These are phyloP conservation scores for Phaeosphaeriaceae sp. DNA, from an alignment of 2,329 filamentous ascomycete genomes.

Conservation along the genomic window DNA sequence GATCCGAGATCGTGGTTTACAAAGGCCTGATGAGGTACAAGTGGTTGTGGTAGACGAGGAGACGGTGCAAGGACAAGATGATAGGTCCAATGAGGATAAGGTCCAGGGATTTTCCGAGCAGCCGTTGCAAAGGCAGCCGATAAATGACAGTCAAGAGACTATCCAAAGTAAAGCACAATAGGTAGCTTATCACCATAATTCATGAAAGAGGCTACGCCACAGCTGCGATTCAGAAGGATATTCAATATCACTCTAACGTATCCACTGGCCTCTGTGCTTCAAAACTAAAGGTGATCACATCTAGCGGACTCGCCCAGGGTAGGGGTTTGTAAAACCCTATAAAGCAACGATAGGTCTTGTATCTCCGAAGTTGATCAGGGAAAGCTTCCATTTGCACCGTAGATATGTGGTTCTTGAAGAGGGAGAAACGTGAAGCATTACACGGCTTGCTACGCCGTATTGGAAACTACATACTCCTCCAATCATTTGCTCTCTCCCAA, in stretches of 20 bases:
- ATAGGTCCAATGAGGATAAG: background rate
- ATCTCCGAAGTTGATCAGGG: too few relatives aligned
- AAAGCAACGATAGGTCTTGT: too few relatives aligned
- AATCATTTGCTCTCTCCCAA: conserved; percentile 57
- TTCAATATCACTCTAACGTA: too few relatives aligned
- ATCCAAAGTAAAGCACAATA: background rate
- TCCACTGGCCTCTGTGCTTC: too few relatives aligned
- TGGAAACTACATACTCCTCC: conserved; percentile 42
- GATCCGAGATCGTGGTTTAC: conserved; percentile 58
- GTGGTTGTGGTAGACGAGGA: background rate
- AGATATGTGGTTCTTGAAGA: background rate
- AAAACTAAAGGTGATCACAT: too few relatives aligned
- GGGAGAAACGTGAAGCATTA: background rate
- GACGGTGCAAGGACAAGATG: background rate
- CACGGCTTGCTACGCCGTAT: background rate
- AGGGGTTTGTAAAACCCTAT: too few relatives aligned
- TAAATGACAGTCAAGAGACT: background rate
- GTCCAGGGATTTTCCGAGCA: background rate
- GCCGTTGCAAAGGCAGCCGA: background rate
- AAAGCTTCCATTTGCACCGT: background rate
- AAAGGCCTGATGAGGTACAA: conserved; percentile 30
- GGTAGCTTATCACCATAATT: background rate
- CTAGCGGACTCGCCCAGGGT: too few relatives aligned
- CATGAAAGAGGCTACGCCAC: background rate
- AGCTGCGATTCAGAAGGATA: too few relatives aligned